Evolutionary conservation across 306 rosid species (phyloP).

Genomic region (Biancaea sappan): DNA sequence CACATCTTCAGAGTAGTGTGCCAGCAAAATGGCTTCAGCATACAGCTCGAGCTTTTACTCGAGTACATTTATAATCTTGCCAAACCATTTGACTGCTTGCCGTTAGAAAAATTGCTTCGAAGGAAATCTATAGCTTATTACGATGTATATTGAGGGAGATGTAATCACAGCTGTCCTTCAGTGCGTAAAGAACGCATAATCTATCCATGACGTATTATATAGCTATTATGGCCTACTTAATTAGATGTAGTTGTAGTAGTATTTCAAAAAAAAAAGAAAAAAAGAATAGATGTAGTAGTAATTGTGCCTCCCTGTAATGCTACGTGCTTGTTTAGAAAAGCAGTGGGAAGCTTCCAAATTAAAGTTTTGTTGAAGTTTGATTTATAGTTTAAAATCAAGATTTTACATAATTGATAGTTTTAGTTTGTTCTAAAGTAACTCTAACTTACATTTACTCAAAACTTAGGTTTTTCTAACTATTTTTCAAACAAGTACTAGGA

Average conservation of each 20-base stretch:
- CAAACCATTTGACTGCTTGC: background rate
- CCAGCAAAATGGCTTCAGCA: slow-evolving; percentile 21
- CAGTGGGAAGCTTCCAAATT: no score
- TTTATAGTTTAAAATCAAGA: no score
- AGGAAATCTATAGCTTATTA: background rate
- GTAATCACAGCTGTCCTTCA: background rate
- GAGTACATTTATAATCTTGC: background rate
- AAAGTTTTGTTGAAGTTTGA: no score
- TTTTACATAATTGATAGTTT: no score
- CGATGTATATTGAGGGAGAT: background rate
- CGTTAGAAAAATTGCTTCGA: background rate
- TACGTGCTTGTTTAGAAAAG: no score
- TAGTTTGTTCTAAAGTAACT: no score
- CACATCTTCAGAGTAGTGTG: background rate
- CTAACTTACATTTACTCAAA: no score
- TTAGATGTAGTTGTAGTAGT: no score
- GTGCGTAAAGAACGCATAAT: background rate
- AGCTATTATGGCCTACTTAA: background rate
- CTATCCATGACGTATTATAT: background rate
- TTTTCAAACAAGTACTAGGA: no score
- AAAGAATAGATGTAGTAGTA: no score
- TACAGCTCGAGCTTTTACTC: background rate
- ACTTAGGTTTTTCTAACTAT: no score
- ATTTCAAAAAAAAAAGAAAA: no score
- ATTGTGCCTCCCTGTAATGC: background rate